Conservation (phyloP, 129 eudicot species). For the Helichrysum umbraculigerum region DNA sequence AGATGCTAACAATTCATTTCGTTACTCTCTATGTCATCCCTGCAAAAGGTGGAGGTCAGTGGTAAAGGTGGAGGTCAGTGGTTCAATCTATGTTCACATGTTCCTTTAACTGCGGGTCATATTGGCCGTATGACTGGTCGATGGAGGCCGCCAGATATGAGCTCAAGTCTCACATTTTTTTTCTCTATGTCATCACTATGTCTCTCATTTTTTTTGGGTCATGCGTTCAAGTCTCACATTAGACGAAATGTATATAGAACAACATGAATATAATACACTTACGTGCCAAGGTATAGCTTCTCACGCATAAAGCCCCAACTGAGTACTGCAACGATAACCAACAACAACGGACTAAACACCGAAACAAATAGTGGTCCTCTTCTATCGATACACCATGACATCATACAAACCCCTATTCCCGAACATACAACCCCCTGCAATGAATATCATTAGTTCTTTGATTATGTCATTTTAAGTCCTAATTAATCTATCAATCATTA, state of each 20-base stretch:
- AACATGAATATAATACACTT: constrained; percentile 22
- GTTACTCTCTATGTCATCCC: neutral
- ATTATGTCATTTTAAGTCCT: neutral
- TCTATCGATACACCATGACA: constrained; percentile 77
- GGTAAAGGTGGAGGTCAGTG: too few species aligned
- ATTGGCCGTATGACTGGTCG: too few species aligned
- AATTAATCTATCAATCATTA: too few species aligned
- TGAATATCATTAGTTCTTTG: neutral
- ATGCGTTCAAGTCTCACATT: too few species aligned
- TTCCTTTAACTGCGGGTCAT: too few species aligned
- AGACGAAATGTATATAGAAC: too few species aligned
- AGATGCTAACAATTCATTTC: neutral
- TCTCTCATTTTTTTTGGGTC: too few species aligned
- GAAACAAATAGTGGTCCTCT: constrained; percentile 91
- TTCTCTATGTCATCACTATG: too few species aligned
- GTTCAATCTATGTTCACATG: too few species aligned
- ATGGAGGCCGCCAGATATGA: too few species aligned
- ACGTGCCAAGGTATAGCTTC: constrained; percentile 81
- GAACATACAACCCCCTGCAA: constrained; percentile 71
- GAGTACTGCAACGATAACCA: constrained; percentile 68
- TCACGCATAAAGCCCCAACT: constrained; percentile 80
- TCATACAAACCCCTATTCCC: constrained; percentile 53
- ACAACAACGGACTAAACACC: constrained; percentile 70
- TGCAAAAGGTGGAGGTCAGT: too few species aligned
- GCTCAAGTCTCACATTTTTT: too few species aligned